Conservation (phyloP, 441 rosid genomes). For the Populus trichocarpa region DNA sequence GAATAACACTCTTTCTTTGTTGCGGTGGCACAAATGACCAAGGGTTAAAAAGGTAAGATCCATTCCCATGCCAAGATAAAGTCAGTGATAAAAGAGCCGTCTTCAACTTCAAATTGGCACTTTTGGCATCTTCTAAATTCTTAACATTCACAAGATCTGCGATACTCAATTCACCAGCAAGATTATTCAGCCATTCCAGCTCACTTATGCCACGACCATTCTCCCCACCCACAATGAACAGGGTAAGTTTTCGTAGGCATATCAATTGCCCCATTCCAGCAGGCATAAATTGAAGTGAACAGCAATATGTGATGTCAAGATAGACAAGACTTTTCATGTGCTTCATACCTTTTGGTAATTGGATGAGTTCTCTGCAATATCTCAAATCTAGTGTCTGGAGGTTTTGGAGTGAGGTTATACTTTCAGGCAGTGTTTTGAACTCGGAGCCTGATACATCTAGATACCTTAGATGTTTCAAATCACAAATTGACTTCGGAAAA, state of each 20-base stretch:
- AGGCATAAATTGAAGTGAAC: not conserved
- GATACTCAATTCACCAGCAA: slow-evolving; percentile 7
- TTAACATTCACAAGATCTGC: slow-evolving; percentile 9
- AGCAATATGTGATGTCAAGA: not conserved
- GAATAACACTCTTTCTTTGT: no score
- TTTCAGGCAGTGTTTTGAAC: not conserved
- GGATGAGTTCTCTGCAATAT: fast-evolving
- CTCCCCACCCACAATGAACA: no score
- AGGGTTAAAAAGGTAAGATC: no score
- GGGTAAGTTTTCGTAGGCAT: slow-evolving; percentile 10
- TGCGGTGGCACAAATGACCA: no score
- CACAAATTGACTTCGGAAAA: not conserved
- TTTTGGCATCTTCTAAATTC: not conserved
- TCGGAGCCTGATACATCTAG: not conserved
- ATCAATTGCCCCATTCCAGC: not conserved
- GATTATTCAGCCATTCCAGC: slow-evolving; percentile 1
- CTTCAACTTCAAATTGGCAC: not conserved
- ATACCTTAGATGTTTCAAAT: not conserved
- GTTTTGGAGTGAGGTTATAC: slow-evolving; percentile 10
- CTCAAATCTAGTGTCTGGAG: not conserved
- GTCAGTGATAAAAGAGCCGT: not conserved
- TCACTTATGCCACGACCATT: not conserved
- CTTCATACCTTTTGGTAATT: slow-evolving; percentile 12
- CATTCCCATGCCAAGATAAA: not conserved
- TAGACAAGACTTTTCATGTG: not conserved